These are phyloP conservation scores for Baudoinia panamericana DNA, from an alignment of 495 filamentous ascomycete species.

Conservation along the genomic window DNA sequence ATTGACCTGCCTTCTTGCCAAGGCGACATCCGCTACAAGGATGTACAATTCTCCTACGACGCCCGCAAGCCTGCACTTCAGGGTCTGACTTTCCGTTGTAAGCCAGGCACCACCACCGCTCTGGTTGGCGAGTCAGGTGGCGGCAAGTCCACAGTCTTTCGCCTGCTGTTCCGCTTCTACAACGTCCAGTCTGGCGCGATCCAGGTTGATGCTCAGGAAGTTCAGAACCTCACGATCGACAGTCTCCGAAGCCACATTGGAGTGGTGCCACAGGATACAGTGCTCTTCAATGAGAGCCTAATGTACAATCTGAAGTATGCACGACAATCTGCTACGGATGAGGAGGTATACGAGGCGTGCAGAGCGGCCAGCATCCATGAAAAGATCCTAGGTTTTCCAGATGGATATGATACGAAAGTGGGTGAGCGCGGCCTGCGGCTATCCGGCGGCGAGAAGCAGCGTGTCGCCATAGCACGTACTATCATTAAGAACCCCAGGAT, in stretches of 20 bases:
- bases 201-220: constrained; percentile 68
- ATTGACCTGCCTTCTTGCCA: constrained; percentile 48
- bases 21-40: constrained; percentile 71
- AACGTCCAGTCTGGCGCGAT: constrained; percentile 67
- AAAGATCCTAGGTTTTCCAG: constrained; percentile 84
- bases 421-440: constrained; percentile 88
- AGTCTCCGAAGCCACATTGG: constrained; percentile 83
- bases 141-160: constrained; percentile 95
- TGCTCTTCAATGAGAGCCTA: constrained; percentile 90
- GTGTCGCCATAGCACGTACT: constrained; percentile 90
- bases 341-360: constrained; percentile 80
- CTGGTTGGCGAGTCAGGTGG: constrained; percentile 93
- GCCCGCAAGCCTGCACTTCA: constrained; percentile 71
- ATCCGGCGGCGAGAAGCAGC: constrained; percentile 92
- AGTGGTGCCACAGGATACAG: constrained; percentile 92
- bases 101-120: constrained; percentile 84
- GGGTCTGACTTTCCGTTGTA: constrained; percentile 66
- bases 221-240: constrained; percentile 79
- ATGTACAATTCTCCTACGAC: constrained; percentile 88
- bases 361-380: constrained; percentile 90
- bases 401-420: constrained; percentile 82
- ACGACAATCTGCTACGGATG: constrained; percentile 70
- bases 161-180: constrained; percentile 91
- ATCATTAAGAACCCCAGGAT: constrained; percentile 93
- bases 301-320: constrained; percentile 98